phyloP scores from a whole-genome alignment of 768 basidiomycete species.

The Serpula lacrymans region DNA sequence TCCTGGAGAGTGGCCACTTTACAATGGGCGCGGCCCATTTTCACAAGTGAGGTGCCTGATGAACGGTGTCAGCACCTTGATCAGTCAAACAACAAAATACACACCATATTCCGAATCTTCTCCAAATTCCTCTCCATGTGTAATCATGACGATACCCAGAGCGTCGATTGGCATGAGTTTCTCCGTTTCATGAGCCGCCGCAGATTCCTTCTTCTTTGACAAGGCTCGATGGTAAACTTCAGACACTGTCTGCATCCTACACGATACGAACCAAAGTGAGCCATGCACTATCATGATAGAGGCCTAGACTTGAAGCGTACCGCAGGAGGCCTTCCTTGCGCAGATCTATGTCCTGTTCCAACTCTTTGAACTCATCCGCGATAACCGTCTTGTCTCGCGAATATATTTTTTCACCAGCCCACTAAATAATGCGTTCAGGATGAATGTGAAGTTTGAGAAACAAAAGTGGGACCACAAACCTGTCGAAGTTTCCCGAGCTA shows the following conservation, averaged over 20 bases:
- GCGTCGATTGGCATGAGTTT: conserved; percentile 77
- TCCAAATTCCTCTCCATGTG: conserved; percentile 80
- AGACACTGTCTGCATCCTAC: conserved; percentile 70
- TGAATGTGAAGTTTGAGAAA: conserved; percentile 21
- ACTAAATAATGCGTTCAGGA: conserved; percentile 40
- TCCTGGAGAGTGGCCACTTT: conserved; percentile 85
- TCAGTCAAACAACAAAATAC: conserved; percentile 13
- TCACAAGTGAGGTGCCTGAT: conserved; percentile 67
- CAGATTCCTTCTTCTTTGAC: conserved; percentile 74
- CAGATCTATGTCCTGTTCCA: conserved; percentile 83
- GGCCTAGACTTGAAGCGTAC: conserved; percentile 41
- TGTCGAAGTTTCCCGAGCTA: conserved; percentile 79
- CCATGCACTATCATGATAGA: not conserved
- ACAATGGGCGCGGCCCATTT: conserved; percentile 80
- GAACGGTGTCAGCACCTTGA: not conserved
- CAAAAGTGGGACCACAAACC: conserved; percentile 43
- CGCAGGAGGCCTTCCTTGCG: conserved; percentile 67
- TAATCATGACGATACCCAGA: conserved; percentile 83
- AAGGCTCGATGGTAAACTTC: conserved; percentile 65
- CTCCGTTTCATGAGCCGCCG: conserved; percentile 55
- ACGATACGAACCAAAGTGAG: not conserved
- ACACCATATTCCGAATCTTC: conserved; percentile 70
- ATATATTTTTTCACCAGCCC: conserved; percentile 88
- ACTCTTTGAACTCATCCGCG: conserved; percentile 74
- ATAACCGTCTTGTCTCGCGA: conserved; percentile 76